A percentile compares a stretch with the other conserved stretches of the same genome.
Conservation (phyloP, 495 filamentous ascomycete species). For the Staphylotrichum longicolle region DNA sequence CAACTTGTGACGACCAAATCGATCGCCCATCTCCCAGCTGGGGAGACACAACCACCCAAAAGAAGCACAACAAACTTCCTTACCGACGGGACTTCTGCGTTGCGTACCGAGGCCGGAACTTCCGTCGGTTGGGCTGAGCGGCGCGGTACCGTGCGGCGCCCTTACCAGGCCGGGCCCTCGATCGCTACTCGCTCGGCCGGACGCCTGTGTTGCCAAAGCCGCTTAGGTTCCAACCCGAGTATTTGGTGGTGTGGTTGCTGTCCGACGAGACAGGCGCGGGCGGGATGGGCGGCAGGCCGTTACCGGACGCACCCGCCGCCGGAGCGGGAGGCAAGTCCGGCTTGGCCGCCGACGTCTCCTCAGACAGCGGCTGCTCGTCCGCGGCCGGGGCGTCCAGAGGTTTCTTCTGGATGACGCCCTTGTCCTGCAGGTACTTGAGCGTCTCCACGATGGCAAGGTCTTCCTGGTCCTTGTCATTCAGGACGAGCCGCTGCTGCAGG, state of each 20-base stretch:
- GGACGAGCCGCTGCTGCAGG: constrained; percentile 52
- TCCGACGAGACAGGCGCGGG: constrained; percentile 24
- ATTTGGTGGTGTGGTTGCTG: constrained; percentile 21
- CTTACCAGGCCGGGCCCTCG: not conserved
- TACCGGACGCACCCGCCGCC: constrained; percentile 23
- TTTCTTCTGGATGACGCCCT: constrained; percentile 32
- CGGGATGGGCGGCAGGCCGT: constrained; percentile 35
- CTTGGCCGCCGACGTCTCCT: constrained; percentile 3
- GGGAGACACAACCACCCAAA: not conserved
- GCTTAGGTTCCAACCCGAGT: constrained; percentile 37
- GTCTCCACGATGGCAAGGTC: constrained; percentile 55
- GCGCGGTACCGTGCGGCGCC: not conserved
- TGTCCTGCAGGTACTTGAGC: constrained; percentile 50
- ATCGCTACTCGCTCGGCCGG: constrained; percentile 27
- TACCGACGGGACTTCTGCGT: not conserved
- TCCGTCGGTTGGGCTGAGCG: not conserved
- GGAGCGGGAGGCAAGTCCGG: constrained; percentile 24
- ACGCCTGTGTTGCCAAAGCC: constrained; percentile 39
- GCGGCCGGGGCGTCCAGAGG: constrained; percentile 8
- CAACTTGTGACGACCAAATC: not conserved
- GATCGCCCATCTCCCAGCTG: constrained; percentile 4
- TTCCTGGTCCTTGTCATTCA: constrained; percentile 58
- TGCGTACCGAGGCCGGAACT: not conserved
- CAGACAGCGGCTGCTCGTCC: constrained; percentile 11
- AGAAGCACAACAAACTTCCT: not conserved